Base-by-base conservation (phyloP, 805 yeast genomes). In the Sugiyamaella boreocaroliniensis region DNA sequence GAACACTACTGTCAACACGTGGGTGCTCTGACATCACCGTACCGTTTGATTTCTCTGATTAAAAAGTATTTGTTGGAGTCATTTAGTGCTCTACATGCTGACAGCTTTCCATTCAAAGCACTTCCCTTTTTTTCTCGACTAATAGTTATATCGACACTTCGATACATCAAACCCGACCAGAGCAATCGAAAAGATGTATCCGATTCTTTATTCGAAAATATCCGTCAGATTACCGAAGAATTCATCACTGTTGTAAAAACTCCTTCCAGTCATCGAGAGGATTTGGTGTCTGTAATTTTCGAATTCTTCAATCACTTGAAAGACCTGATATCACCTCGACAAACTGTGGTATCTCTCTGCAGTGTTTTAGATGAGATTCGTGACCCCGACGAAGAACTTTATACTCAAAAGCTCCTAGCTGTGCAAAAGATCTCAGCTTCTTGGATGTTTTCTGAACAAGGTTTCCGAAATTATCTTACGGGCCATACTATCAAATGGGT, bases 321-420 rank as follows among this genome's bases (percentile, higher is more conserved):
- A 10, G 37, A 14, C 10, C 37, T 32, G 10, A 32, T 32, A 2
- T 32, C 37, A 14, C 37, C 37, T 11, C 37, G n/a, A 9, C n/a
- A 11, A 14, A 32, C 37, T 10, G n/a, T 32, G n/a, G 37, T 14
- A 4, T 32, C n/a, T 32, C 37, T 32, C 11, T 32, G 37, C 37
- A 32, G n/a, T 3, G 8, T 32, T 11, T 32, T 32, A 14, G 37
- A 32, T 32, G 37, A 32, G 37, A 32, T 32, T 32, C 37, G 37
- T 4, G 37, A 32, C n/a, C n/a, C 37, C 12, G 37, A 32, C 11
- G n/a, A 32, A 32, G 37, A 32, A 32, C 37, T 32, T 4, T 14
- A 32, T 32, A 32, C 78, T 48, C 65, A 82, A 1, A 73, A 82
- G 61, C 70, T 86, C 53, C 66, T 85, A 32, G 71, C 88, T 55